A percentile compares a stretch with the other conserved stretches of the same genome.
Evolutionary conservation across 495 filamentous ascomycete species (phyloP).

Genomic region (Penicillium goetzii): DNA sequence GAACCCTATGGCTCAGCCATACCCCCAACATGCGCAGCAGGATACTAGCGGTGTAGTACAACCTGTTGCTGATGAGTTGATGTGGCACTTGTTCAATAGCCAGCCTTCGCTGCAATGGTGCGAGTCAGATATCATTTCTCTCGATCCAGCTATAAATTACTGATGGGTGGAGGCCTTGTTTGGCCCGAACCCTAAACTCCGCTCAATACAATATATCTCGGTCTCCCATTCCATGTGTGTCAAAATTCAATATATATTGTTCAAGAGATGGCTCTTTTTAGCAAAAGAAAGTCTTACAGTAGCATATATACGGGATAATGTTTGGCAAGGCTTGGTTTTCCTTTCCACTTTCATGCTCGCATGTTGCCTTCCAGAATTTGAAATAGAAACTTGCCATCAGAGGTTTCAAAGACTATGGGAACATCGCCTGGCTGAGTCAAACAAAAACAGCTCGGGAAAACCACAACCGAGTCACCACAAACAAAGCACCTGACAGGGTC

Average conservation of each 20-base stretch:
- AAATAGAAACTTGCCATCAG: too few relatives aligned
- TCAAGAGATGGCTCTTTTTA: neutral
- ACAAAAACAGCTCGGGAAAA: neutral
- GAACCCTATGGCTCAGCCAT: neutral
- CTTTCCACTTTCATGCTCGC: too few relatives aligned
- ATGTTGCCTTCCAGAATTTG: too few relatives aligned
- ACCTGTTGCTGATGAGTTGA: conserved; percentile 27
- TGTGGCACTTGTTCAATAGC: conserved; percentile 40
- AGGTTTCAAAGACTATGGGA: too few relatives aligned
- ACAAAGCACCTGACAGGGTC: neutral
- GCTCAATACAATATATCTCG: neutral
- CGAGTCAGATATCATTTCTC: conserved; percentile 17
- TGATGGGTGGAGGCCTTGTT: neutral
- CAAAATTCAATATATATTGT: neutral
- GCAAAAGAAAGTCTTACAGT: neutral
- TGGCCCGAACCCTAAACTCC: neutral
- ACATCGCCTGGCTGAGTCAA: neutral
- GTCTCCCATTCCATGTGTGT: neutral
- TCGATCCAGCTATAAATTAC: neutral
- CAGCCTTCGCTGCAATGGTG: conserved; percentile 34
- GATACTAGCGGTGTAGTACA: conserved; percentile 5
- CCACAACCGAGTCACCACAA: neutral
- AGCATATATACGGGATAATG: too few relatives aligned
- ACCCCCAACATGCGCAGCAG: conserved; percentile 9
- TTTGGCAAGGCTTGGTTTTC: too few relatives aligned